A percentile compares a stretch with the other conserved stretches of the same genome.
Conservation (phyloP, 129 eudicot genomes). For the Flaveria linearis region DNA sequence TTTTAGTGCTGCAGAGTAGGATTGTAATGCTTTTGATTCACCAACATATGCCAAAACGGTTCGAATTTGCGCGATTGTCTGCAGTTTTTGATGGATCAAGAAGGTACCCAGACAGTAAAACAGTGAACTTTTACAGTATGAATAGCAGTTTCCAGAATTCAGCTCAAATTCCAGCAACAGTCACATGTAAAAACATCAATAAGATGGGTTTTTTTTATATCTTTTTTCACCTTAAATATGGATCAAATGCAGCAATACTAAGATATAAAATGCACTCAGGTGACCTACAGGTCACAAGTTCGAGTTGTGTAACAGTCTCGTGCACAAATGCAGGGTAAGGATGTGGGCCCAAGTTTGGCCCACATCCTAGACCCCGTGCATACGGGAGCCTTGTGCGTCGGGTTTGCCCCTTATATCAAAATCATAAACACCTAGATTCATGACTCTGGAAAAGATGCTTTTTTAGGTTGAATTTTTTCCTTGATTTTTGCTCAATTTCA, state of each 20-base stretch:
- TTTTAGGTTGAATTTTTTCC: neutral
- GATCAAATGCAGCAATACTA: neutral
- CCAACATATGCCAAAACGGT: conserved; percentile 88
- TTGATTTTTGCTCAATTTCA: neutral
- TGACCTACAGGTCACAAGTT: no score
- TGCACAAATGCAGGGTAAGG: no score
- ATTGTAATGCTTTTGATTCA: conserved; percentile 75
- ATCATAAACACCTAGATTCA: neutral
- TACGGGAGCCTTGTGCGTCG: no score
- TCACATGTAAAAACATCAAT: conserved; percentile 14
- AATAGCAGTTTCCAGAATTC: no score
- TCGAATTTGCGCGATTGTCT: conserved; percentile 91
- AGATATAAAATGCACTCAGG: neutral
- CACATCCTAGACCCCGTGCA: no score
- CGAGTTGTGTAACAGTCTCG: no score
- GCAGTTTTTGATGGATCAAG: conserved; percentile 41
- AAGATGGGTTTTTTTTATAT: no score
- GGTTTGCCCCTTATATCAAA: neutral
- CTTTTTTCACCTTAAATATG: neutral
- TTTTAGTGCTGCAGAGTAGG: conserved; percentile 75
- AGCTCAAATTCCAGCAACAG: neutral
- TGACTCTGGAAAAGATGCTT: neutral
- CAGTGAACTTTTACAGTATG: neutral
- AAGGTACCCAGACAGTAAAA: conserved; percentile 10
- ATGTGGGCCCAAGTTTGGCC: no score